Evolutionary conservation across 805 yeast genomes (phyloP), one percentile per base, ranked within the genome.

Genomic region (Ogataea naganishii): DNA sequence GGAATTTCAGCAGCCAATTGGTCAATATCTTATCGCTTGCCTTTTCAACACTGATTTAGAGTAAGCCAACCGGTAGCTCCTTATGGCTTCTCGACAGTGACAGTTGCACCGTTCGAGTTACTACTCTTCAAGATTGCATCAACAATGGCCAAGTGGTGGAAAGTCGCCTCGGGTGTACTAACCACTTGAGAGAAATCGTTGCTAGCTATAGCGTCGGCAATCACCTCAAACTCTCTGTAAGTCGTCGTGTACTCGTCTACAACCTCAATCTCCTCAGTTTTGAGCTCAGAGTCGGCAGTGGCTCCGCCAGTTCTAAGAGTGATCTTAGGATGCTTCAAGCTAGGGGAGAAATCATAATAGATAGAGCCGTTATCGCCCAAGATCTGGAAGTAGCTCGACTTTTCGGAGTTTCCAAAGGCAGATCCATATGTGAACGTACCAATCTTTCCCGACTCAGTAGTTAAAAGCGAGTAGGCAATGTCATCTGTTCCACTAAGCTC

Each of bases 401-500:
- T 81, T 24, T 75, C 80, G 32, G 84, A 73, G 30, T 86, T 85
- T 30, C 95, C 96, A 46, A 81, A 77, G 10, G 85, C 79, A 14
- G 94, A 80, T 25, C 94, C 92, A 51, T 85, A 85, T 14, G 85
- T 79, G 62, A 82, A 86, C 13, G 86, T 75, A 38, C 96, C 96
- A 48, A 84, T 75, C 17, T 64, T 71, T 14, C 67, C 64, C n/a
- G 57, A 49, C 23, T 82, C 79, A 32, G 66, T 62, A 43, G 69
- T 62, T 51, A 80, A 49, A 13, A 86, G 73, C 6, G 95, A 72
- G 46, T 76, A 83, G 36, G 83, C 66, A 19, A 81, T 67, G 56
- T 89, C 97, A 39, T 79, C 88, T 32, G 79, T 68, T 20, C 96
- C 96, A 35, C 89, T 75, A 44, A 69, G 71, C 46, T 75, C 62